A percentile compares a stretch with the other conserved stretches of the same genome.
These are phyloP conservation scores for Pythium vanterpoolii DNA, from an alignment of 352 stramenopile genomes.

Conservation along the genomic window DNA sequence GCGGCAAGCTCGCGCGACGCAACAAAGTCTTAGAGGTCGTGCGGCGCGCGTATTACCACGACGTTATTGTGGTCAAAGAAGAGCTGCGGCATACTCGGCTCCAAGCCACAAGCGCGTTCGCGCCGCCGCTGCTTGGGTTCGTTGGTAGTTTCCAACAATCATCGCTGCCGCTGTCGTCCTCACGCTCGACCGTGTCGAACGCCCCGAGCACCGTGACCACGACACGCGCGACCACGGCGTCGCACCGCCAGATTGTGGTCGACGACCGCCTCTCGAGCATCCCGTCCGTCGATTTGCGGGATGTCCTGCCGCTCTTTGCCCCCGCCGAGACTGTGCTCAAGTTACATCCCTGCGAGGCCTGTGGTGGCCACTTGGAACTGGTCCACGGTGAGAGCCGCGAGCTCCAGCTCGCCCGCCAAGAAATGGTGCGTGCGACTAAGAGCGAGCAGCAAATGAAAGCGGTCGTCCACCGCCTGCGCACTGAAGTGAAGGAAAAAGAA, in stretches of 20 bases:
- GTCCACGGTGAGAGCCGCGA: constrained; percentile 83
- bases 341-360: constrained; percentile 71
- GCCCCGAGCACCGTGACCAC: constrained; percentile 3
- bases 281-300: constrained; percentile 68
- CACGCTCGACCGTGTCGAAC: constrained; percentile 14
- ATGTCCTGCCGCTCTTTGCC: constrained; percentile 66
- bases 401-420: constrained; percentile 50
- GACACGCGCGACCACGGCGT: neutral
- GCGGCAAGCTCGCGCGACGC: constrained; percentile 57
- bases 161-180: constrained; percentile 11
- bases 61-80: constrained; percentile 83
- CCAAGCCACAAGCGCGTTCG: constrained; percentile 1
- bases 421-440: constrained; percentile 64
- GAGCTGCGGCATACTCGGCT: constrained; percentile 42
- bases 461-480: constrained; percentile 58
- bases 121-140: neutral
- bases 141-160: neutral
- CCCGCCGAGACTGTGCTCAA: constrained; percentile 66
- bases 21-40: constrained; percentile 78
- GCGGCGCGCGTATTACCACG: constrained; percentile 74
- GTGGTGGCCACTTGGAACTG: constrained; percentile 70
- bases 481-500: constrained; percentile 67
- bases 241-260: neutral
- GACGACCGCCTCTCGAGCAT: constrained; percentile 54
- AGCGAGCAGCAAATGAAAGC: constrained; percentile 67